Evolutionary conservation across 2,329 filamentous ascomycete genomes (phyloP), one percentile per base, ranked within the genome.

Genomic region (Parascedosporium putredinis): DNA sequence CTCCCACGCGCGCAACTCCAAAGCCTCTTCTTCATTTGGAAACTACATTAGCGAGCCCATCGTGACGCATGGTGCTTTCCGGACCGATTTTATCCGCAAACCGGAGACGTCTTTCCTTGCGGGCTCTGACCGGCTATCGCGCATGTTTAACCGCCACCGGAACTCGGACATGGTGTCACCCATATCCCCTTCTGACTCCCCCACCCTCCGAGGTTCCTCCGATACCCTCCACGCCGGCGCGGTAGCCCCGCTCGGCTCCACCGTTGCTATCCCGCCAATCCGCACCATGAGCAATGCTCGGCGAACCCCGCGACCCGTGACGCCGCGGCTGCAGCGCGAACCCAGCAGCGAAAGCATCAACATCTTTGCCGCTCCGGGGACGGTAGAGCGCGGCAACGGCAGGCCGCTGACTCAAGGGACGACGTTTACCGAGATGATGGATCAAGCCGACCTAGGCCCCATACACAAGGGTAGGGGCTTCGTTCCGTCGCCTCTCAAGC

Each of bases 31-130:
- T 23, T 67, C 65, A 4, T 73, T 72, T 45, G 45, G 43, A 49
- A 67, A 69, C 53, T 73, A 73, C 56, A 70, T 82, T 56, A 80
- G 75, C 54, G 73, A 81, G 57, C 69, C 82, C 52, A 70, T 83
- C 51, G 64, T 75, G 44, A 60, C 65, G 50, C 57, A 63, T 20
- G 63, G 67, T 45, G 62, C 62, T 33, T 65, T 72, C 52, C 71
- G 76, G 48, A 71, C 69, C 33, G 77, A 80, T 57, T 80, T 80
- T 56, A 71, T 74, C 36, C 73, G 70, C 57, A 69, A 68, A 56
- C 55, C 54, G 47, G 45, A 48, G 16, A 45, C 46, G 18, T 45
- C 50, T 31, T 51, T 49, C 23, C 38, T 43, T 16, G 46, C 52
- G 20, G 24, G 48, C 40, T 20, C 45, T 9, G 20, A 47, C 29